Conservation (phyloP, 2,329 filamentous ascomycete genomes). For the Aspergillus uvarum region DNA sequence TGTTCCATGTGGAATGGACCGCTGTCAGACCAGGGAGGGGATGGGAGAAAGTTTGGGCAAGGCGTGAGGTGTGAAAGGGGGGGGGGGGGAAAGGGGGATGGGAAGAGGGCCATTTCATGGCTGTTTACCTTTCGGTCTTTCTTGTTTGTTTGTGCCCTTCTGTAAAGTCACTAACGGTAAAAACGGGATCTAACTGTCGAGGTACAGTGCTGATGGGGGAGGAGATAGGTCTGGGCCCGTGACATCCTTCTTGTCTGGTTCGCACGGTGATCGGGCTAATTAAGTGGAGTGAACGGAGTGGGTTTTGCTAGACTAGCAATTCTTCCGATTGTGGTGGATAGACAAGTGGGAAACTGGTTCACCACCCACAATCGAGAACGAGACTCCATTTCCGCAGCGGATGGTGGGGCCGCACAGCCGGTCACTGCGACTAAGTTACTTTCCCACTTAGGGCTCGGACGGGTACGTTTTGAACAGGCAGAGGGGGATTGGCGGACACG, state of each 20-base stretch:
- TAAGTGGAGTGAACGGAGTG: not conserved
- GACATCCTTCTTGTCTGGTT: not conserved
- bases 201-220: not conserved
- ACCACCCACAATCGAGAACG: not conserved
- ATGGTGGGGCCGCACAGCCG: conserved; percentile 31
- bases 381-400: conserved; percentile 24
- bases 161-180: not conserved
- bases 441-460: conserved; percentile 19
- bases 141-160: not conserved
- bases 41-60: not conserved
- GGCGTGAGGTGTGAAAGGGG: not conserved
- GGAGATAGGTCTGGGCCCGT: not conserved
- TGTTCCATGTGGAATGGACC: not conserved
- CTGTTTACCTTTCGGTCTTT: not conserved
- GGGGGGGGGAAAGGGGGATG: not conserved
- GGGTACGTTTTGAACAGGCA: not conserved
- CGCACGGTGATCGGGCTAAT: not conserved
- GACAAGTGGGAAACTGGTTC: not conserved
- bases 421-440: conserved; percentile 1
- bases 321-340: not conserved
- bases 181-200: not conserved
- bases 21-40: not conserved
- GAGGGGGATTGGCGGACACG: not conserved
- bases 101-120: not conserved
- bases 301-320: not conserved